These are phyloP conservation scores for Saitozyma sp. DNA, from an alignment of 768 basidiomycete genomes.

Conservation along the genomic window DNA sequence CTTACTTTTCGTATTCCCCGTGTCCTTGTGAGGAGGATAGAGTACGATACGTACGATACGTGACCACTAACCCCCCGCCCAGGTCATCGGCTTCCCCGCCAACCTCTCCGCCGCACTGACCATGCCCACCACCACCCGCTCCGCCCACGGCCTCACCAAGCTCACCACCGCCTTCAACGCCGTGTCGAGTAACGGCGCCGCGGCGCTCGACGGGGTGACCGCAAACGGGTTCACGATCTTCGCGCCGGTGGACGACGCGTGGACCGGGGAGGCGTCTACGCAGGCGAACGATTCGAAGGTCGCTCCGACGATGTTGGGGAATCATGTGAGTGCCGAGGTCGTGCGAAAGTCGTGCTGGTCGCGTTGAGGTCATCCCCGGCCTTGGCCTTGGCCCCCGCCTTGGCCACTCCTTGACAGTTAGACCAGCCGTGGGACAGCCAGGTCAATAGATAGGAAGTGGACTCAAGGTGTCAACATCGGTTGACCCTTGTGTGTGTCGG, in stretches of 20 bases:
- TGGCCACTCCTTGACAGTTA: no score
- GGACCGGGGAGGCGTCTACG: conserved; percentile 12
- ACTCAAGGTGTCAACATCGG: no score
- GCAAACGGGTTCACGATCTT: conserved; percentile 40
- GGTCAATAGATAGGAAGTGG: no score
- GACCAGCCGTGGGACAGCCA: no score
- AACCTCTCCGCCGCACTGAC: conserved; percentile 23
- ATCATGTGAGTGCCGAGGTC: conserved; percentile 29
- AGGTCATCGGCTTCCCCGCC: conserved; percentile 36
- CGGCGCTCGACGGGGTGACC: conserved; percentile 24
- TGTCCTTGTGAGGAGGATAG: not conserved
- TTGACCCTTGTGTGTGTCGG: no score
- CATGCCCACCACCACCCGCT: conserved; percentile 11
- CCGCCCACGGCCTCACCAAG: conserved; percentile 14
- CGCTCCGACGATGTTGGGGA: conserved; percentile 16
- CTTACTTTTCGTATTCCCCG: not conserved
- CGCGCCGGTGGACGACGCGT: conserved; percentile 40
- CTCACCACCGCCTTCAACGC: conserved; percentile 16
- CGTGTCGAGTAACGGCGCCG: conserved; percentile 9
- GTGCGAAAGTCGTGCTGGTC: not conserved
- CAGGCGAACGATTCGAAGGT: conserved; percentile 11
- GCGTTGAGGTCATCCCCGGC: no score
- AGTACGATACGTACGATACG: not conserved
- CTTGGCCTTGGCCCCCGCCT: no score
- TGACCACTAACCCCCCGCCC: not conserved